These are phyloP conservation scores for Harringtonia aguacate DNA, from an alignment of 2,329 filamentous ascomycete species.

Conservation along the genomic window DNA sequence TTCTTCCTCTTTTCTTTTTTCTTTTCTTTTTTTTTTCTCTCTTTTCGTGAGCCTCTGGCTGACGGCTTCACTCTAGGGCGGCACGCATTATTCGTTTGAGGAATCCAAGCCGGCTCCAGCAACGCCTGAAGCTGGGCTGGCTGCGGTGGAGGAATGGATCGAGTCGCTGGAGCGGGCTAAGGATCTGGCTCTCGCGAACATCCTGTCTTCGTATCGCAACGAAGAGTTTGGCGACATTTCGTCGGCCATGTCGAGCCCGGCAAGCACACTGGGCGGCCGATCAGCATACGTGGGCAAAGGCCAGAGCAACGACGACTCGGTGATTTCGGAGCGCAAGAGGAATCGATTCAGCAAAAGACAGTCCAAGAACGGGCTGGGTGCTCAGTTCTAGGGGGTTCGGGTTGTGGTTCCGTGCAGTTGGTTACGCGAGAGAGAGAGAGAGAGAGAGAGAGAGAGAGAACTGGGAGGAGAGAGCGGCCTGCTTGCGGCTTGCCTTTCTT, in stretches of 20 bases:
- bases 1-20: too few relatives aligned
- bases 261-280: conserved; percentile 57
- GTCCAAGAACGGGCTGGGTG: conserved; percentile 86
- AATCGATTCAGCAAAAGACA: conserved; percentile 83
- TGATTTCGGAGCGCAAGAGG: conserved; percentile 34
- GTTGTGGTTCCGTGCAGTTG: too few relatives aligned
- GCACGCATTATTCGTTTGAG: conserved; percentile 88
- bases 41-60: too few relatives aligned
- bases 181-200: conserved; percentile 67
- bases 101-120: conserved; percentile 64
- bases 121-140: conserved; percentile 50
- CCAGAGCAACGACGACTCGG: conserved; percentile 40
- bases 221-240: conserved; percentile 61
- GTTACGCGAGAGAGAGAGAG: too few relatives aligned
- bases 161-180: conserved; percentile 78
- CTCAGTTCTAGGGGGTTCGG: conserved; percentile 61
- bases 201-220: conserved; percentile 52
- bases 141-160: conserved; percentile 82
- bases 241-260: conserved; percentile 64
- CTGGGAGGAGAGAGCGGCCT: too few relatives aligned
- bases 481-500: too few relatives aligned
- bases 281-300: conserved; percentile 46
- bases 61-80: conserved; percentile 44
- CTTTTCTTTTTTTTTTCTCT: too few relatives aligned
- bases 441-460: too few relatives aligned